Evolutionary conservation across 441 rosid species (phyloP).

Genomic region (Pelargonium cotyledonis): DNA sequence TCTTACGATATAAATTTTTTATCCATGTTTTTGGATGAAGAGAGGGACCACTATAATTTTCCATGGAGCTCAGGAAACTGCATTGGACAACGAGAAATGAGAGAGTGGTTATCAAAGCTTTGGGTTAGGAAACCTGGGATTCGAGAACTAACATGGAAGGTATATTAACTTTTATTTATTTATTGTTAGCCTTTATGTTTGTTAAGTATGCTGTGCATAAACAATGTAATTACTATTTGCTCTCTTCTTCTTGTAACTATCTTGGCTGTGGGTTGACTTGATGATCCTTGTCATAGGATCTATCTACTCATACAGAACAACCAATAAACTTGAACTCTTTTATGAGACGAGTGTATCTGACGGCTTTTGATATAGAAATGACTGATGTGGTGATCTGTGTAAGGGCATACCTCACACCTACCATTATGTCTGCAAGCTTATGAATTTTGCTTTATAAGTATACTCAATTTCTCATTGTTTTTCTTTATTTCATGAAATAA

Average conservation of each 20-base stretch:
- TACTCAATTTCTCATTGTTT: not conserved
- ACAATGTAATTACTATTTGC: not conserved
- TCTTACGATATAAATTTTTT: constrained; percentile 66
- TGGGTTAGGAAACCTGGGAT: constrained; percentile 73
- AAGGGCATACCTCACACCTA: not conserved
- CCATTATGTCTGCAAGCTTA: not conserved
- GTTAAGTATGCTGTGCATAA: not conserved
- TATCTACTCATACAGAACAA: constrained; percentile 6
- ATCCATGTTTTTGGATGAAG: constrained; percentile 62
- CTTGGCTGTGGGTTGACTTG: not conserved
- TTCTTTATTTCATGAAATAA: not conserved
- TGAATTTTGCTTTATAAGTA: not conserved
- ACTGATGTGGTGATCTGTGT: not conserved
- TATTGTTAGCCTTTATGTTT: constrained; percentile 1
- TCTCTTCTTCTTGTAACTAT: not conserved
- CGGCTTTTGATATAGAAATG: not conserved
- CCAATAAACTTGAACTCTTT: not conserved
- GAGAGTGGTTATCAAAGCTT: constrained; percentile 80
- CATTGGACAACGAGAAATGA: constrained; percentile 93
- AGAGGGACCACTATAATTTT: constrained; percentile 78
- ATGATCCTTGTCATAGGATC: constrained; percentile 9
- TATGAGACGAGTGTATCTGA: not conserved
- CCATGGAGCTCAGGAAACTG: constrained; percentile 86
- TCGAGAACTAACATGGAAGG: constrained; percentile 94
- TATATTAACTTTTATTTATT: constrained; percentile 16